Percentiles rank a stretch among this genome's conserved stretches.
These are phyloP conservation scores for Stephanodiscus triporus DNA, from an alignment of 108 stramenopile genomes.

Conservation along the genomic window DNA sequence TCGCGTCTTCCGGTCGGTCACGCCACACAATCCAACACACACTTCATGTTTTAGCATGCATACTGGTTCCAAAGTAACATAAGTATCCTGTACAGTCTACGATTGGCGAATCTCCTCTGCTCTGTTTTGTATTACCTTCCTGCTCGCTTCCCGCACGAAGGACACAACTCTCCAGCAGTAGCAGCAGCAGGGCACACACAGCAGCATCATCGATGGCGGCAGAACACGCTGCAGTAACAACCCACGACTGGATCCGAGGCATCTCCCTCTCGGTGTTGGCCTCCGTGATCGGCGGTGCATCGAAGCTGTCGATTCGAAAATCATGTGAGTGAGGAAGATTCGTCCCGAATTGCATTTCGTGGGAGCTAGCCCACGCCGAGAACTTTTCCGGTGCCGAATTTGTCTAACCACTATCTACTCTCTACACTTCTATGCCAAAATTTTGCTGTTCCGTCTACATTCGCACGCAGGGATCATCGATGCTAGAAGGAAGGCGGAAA, in stretches of 20 bases:
- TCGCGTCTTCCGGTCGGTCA: no score
- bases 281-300: slow-evolving; percentile 77
- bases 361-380: no score
- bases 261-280: slow-evolving; percentile 71
- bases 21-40: no score
- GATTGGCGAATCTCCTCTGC: no score
- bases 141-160: no score
- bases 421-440: no score
- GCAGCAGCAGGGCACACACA: neutral
- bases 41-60: no score
- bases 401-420: neutral
- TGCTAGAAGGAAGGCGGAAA: slow-evolving; percentile 1
- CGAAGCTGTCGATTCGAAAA: slow-evolving; percentile 83
- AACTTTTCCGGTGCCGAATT: no score
- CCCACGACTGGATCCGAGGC: slow-evolving; percentile 76
- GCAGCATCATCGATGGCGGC: neutral
- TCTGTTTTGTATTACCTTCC: no score
- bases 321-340: slow-evolving; percentile 47
- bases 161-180: neutral
- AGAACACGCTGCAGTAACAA: slow-evolving; percentile 25
- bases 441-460: no score
- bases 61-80: no score
- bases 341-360: neutral
- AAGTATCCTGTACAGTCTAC: no score
- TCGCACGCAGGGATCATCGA: slow-evolving; percentile 23